Evolutionary conservation across 495 filamentous ascomycete genomes (phyloP).

Genomic region (Penicillium turbatum): DNA sequence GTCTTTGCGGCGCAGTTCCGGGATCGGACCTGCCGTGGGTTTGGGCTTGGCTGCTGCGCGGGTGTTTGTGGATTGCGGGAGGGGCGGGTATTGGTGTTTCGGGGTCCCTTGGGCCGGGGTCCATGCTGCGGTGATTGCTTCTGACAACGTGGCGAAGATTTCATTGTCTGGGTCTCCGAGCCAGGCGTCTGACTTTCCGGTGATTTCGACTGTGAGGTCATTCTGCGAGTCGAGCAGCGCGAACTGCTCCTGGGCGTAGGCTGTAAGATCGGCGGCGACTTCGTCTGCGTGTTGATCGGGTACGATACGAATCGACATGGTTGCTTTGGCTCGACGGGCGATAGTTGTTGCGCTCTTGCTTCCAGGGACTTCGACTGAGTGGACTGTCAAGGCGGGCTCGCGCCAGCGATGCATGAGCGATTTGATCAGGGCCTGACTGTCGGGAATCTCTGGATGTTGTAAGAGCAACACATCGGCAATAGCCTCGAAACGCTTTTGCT

Average conservation of each 20-base stretch:
- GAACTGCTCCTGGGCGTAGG: constrained; percentile 70
- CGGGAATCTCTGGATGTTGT: constrained; percentile 62
- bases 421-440: constrained; percentile 62
- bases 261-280: constrained; percentile 61
- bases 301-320: constrained; percentile 86
- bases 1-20: constrained; percentile 32
- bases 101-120: constrained; percentile 25
- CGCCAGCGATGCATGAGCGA: constrained; percentile 91
- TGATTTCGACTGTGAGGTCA: constrained; percentile 73
- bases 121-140: constrained; percentile 84
- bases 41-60: constrained; percentile 16
- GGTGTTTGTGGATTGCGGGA: constrained; percentile 12
- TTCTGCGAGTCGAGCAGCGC: constrained; percentile 70
- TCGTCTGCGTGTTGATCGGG: constrained; percentile 80
- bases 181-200: constrained; percentile 94
- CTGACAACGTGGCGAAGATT: constrained; percentile 83
- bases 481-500: constrained; percentile 76
- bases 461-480: constrained; percentile 72
- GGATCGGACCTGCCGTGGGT: constrained; percentile 9
- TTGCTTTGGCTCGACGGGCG: constrained; percentile 76
- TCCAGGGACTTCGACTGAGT: constrained; percentile 74
- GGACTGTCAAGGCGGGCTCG: constrained; percentile 90
- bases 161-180: constrained; percentile 87
- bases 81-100: constrained; percentile 33
- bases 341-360: constrained; percentile 72